Evolutionary conservation across 371 early-diverging fungal species (phyloP).

Genomic region (Saksenaea vasiformis): DNA sequence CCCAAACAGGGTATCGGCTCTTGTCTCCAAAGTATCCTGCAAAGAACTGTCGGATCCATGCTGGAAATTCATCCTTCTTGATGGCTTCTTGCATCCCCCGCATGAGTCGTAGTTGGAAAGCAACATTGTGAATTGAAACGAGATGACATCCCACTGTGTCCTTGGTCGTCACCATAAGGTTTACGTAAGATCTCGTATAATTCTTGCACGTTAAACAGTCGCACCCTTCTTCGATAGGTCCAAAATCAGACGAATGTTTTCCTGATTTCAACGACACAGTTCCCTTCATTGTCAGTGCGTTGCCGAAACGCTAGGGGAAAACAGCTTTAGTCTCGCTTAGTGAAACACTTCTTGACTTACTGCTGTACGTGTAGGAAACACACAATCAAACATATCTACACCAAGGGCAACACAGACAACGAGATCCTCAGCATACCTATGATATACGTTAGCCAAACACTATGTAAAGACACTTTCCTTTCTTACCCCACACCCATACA

Average conservation of each 20-base stretch:
- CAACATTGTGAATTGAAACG: constrained; percentile 88
- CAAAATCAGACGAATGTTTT: constrained; percentile 64
- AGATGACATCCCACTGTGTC: constrained; percentile 94
- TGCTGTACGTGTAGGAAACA: constrained; percentile 96
- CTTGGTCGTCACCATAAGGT: constrained; percentile 67
- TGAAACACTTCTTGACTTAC: constrained; percentile 47
- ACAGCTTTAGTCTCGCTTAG: constrained; percentile 4
- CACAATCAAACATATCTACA: constrained; percentile 98
- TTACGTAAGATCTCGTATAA: constrained; percentile 82
- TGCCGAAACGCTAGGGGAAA: constrained; percentile 79
- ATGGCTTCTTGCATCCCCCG: constrained; percentile 80
- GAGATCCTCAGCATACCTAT: constrained; percentile 92
- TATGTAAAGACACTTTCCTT: background rate
- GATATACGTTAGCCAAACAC: constrained; percentile 49
- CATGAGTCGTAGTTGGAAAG: constrained; percentile 91
- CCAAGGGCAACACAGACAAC: constrained; percentile 94
- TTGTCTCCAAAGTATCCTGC: constrained; percentile 65
- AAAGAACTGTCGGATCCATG: constrained; percentile 81
- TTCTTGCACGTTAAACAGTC: constrained; percentile 85
- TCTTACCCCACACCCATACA: constrained; percentile 96
- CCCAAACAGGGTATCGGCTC: constrained; percentile 82
- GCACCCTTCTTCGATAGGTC: constrained; percentile 86
- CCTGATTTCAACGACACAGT: constrained; percentile 70
- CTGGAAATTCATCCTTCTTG: constrained; percentile 74
- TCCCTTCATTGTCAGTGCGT: constrained; percentile 83